Base-by-base conservation (phyloP, 2,329 filamentous ascomycete genomes). In the Aspergillus fumigatus region DNA sequence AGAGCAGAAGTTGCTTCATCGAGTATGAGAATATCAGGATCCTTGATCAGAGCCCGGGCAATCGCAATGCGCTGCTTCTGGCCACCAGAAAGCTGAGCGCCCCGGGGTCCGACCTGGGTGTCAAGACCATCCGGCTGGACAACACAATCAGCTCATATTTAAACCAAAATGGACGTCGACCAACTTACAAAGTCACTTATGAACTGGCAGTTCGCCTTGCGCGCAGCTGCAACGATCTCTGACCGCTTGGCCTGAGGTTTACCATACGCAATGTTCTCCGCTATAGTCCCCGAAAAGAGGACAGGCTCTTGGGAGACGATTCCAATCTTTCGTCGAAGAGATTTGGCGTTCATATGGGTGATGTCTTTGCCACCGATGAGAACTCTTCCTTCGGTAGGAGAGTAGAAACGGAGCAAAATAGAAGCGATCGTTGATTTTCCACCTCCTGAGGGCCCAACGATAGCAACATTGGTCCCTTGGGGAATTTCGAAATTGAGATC, bases 21-120 rank as follows among this genome's bases (percentile, higher is more conserved):
- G 0, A 99, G 84, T 59, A 99, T 96, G 27, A 99, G 80, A 61
- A 99, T 97, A 75, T 99, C 94, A 0, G 95, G 95, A 61, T 97
- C 85, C 75, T 97, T 97, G 65, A 99, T 86, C 27, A 99, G 82
- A 11, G 94, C 94, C 54, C 95, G 86, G 4, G 94, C 94, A 72
- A 99, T 99, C 40, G 94, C 94, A 67, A 99, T 97, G 61, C 94
- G 88, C 74, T 99, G 94, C 77, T 97, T 97, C 75, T 99, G 94
- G 0, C 94, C 94, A 52, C 94, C 94, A 8, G 92, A 97, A 0
- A 99, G 82, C 74, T 97, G 93, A 1, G 93, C 92, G 35, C 94
- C 94, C 62, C 94, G 84, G 17, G 93, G 89, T 53, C 95, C 95
- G 29, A 96, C 94, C 62, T 89, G 89, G 0, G 94, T 99, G 69